Evolutionary conservation across 331 rosid species (phyloP).

Genomic region (Spiraea crenata): DNA sequence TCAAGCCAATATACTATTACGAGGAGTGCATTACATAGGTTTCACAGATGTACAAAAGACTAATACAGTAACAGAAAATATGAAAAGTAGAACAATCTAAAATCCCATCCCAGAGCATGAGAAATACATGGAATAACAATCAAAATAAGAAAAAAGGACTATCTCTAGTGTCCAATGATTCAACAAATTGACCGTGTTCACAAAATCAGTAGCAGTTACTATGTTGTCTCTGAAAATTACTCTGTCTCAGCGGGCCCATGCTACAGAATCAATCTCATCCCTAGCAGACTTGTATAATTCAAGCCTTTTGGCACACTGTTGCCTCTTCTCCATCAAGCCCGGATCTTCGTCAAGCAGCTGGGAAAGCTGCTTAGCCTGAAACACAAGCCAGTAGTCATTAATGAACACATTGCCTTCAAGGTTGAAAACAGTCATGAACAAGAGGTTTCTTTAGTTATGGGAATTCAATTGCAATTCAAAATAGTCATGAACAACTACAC

Average conservation of each 20-base stretch:
- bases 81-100: not conserved
- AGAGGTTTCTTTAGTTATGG: not conserved
- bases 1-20: too few relatives aligned
- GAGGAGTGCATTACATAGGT: not conserved
- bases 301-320: slow-evolving; percentile 78
- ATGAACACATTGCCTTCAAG: not conserved
- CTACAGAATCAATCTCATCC: slow-evolving; percentile 90
- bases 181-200: not conserved
- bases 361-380: slow-evolving; percentile 68
- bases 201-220: not conserved
- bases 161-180: not conserved
- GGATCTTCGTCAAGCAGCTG: slow-evolving; percentile 92
- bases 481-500: not conserved
- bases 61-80: not conserved
- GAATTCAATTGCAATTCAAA: not conserved
- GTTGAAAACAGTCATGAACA: not conserved
- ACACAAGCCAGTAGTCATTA: slow-evolving; percentile 6
- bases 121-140: not conserved
- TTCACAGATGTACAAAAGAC: not conserved
- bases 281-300: slow-evolving; percentile 90
- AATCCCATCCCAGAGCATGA: slow-evolving; percentile 24
- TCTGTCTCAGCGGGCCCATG: slow-evolving; percentile 64
- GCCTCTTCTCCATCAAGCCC: slow-evolving; percentile 87
- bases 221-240: not conserved
- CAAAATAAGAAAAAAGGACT: not conserved